Base-by-base conservation (phyloP, 1,284 basidiomycete genomes). In the Exobasidium cylindrosporum region DNA sequence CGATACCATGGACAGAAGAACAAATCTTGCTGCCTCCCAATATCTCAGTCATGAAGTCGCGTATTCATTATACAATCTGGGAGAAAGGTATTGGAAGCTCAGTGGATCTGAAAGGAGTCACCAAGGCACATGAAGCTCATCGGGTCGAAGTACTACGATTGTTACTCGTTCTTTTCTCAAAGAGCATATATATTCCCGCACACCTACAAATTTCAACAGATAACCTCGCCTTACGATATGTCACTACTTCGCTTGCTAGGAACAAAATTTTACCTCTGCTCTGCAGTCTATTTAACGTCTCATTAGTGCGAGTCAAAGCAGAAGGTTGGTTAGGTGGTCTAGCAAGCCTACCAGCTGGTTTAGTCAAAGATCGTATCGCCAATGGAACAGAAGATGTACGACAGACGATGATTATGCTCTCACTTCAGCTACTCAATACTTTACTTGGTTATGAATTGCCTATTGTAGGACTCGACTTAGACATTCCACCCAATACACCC, bases 1-100 rank as follows among this genome's bases (percentile, higher is more conserved):
- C 74, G 24, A 64, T 79, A 10, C 77, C 76, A 3, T 76, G 74
- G 72, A 76, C 74, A 1, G 69, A 73, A 29, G 76, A 79, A 32
- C 71, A 73, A 53, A 64, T 74, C 11, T 67, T 64, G 11, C 24
- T 23, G 2, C 21, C 53, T 4, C 21, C 31, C 4, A 29, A 28
- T 4, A 35, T 23, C 11, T 30, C 4, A 4, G 53, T 50, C 5
- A 24, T 29, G 2, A 29, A 21, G 17, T 44, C 53, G 17, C 62
- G 68, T 30, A 64, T 73, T 49, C 66, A 73, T 35, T 70, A 69
- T 52, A 63, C 70, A 4, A 79, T 79, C 61, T 79, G 76, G 74
- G 69, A 74, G 45, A 66, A 75, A 10, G 77, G 77, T 21, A 73
- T 79, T 5, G 77, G 77, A 1, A 68, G 68, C 56, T 72, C 75